A percentile compares a stretch with the other conserved stretches of the same genome.
Conservation (phyloP, 208 protist genomes). For the Trypanosoma conorhini region DNA sequence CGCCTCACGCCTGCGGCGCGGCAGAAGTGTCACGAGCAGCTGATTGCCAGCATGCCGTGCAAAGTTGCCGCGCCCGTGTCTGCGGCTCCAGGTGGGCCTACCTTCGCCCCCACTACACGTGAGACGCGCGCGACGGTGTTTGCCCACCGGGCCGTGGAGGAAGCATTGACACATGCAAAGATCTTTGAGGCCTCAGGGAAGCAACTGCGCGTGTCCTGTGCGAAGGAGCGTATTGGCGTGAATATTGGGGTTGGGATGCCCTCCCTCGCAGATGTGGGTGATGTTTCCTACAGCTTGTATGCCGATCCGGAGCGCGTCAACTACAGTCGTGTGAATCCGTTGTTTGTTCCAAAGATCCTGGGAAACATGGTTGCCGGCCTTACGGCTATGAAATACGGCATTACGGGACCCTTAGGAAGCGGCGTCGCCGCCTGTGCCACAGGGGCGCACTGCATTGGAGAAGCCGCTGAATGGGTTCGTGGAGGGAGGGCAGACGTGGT, state of each 20-base stretch:
- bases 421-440: constrained; percentile 97
- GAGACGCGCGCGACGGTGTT: constrained; percentile 62
- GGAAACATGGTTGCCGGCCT: constrained; percentile 96
- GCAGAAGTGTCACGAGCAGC: constrained; percentile 27
- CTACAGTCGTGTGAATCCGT: constrained; percentile 80
- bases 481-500: constrained; percentile 85
- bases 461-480: constrained; percentile 90
- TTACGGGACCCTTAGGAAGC: constrained; percentile 93
- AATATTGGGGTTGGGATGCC: constrained; percentile 92
- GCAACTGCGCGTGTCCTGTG: not conserved
- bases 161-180: constrained; percentile 66
- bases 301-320: constrained; percentile 36
- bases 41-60: constrained; percentile 64
- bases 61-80: constrained; percentile 62
- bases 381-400: constrained; percentile 86
- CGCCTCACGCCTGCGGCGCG: constrained; percentile 29
- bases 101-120: constrained; percentile 54
- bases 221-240: constrained; percentile 71
- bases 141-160: constrained; percentile 44
- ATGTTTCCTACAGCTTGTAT: constrained; percentile 59
- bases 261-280: constrained; percentile 74
- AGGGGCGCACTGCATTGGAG: constrained; percentile 96
- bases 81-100: constrained; percentile 2
- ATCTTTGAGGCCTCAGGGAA: constrained; percentile 39
- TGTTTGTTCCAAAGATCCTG: constrained; percentile 97